Evolutionary conservation across 1,139 yeast species (phyloP).

Genomic region (Kurtzmaniella quercitrusa): DNA sequence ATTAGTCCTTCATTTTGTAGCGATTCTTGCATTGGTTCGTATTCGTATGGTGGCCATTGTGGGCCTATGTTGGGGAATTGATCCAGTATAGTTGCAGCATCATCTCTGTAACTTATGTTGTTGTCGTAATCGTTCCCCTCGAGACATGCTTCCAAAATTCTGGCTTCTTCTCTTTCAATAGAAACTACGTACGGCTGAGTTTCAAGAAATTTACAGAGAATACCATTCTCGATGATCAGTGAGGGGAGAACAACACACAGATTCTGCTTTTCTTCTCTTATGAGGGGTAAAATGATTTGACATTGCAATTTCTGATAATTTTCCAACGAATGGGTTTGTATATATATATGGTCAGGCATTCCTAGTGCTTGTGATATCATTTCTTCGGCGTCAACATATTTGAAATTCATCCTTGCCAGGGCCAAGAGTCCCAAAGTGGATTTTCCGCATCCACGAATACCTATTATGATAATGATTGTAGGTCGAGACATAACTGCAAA

Average conservation of each 20-base stretch:
- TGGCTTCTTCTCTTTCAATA: constrained; percentile 13
- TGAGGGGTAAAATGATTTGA: constrained; percentile 8
- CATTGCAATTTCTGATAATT: constrained; percentile 11
- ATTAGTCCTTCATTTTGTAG: not conserved
- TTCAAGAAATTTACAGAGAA: constrained; percentile 9
- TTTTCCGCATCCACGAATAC: constrained; percentile 17
- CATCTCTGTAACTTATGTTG: not conserved
- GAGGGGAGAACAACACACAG: constrained; percentile 13
- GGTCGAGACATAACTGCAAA: not conserved
- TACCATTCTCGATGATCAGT: constrained; percentile 10
- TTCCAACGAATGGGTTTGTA: constrained; percentile 8
- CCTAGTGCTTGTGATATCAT: constrained; percentile 9
- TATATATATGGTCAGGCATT: constrained; percentile 8
- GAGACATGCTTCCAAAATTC: constrained; percentile 8
- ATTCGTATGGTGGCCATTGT: not conserved
- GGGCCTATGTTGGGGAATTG: not conserved
- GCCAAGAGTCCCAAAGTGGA: constrained; percentile 17
- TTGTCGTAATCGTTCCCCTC: not conserved
- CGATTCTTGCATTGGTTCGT: not conserved
- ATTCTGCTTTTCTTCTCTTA: constrained; percentile 7
- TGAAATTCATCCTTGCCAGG: constrained; percentile 12
- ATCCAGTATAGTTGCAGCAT: not conserved
- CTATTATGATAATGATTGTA: constrained; percentile 11
- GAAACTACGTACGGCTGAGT: constrained; percentile 11
- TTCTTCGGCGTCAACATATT: constrained; percentile 13